Percentiles rank a stretch among this genome's conserved stretches.
Conservation (phyloP, 768 basidiomycete genomes). For the Tricholoma sp. region DNA sequence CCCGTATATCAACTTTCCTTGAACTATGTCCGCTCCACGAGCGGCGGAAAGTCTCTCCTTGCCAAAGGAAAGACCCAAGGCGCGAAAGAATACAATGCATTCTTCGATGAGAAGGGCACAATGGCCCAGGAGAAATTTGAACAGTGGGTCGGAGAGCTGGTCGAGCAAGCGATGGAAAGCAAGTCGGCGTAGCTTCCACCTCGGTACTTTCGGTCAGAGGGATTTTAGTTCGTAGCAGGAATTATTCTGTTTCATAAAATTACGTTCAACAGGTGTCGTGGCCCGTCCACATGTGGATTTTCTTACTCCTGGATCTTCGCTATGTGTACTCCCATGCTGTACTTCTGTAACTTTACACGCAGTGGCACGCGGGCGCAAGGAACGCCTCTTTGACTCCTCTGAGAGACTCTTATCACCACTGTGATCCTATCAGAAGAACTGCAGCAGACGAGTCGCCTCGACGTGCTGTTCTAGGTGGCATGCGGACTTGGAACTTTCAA, state of each 20-base stretch:
- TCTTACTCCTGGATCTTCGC: too few relatives aligned
- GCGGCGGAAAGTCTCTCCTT: slow-evolving; percentile 81
- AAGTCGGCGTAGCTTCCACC: slow-evolving; percentile 33
- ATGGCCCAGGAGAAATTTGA: slow-evolving; percentile 77
- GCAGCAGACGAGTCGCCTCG: too few relatives aligned
- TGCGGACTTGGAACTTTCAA: too few relatives aligned
- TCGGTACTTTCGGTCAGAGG: not conserved
- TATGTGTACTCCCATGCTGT: too few relatives aligned
- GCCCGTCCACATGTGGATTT: not conserved
- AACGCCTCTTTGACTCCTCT: too few relatives aligned
- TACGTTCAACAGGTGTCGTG: not conserved
- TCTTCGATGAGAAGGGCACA: slow-evolving; percentile 78
- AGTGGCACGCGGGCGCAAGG: too few relatives aligned
- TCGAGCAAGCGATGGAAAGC: slow-evolving; percentile 70
- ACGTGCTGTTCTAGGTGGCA: too few relatives aligned
- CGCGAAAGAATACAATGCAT: slow-evolving; percentile 56
- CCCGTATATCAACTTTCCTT: slow-evolving; percentile 67
- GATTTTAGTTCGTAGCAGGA: not conserved
- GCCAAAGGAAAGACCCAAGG: slow-evolving; percentile 60
- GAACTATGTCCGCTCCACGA: slow-evolving; percentile 73
- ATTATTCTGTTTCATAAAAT: not conserved
- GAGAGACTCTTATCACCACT: too few relatives aligned
- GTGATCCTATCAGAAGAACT: too few relatives aligned
- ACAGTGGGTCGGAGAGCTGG: slow-evolving; percentile 70
- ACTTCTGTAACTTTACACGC: too few relatives aligned